Base-by-base conservation (phyloP, 768 basidiomycete genomes). In the Kwoniella shandongensis region DNA sequence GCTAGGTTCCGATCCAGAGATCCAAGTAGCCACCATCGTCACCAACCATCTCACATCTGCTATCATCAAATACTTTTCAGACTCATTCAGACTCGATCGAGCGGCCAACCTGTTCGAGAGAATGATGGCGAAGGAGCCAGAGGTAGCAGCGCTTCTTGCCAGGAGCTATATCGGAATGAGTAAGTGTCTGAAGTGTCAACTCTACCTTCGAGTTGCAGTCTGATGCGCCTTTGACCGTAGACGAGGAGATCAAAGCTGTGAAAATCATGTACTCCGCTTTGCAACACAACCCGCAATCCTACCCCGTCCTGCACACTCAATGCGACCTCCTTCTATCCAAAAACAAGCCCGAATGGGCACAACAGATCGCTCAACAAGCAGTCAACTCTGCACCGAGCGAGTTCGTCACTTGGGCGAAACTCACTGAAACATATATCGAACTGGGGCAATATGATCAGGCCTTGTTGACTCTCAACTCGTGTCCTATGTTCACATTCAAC, bases 401-500 rank as follows among this genome's bases (percentile, higher is more conserved):
- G 76, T 98, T 99, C 63, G 89, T 96, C 18, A 98, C 94, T 0
- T 99, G 96, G 93, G 92, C 97, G 72, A 98, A 96, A 78, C 79
- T 98, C 66, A 93, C 94, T 0, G 90, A 98, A 63, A 79, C 94
- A 50, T 96, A 94, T 73, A 92, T 97, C 44, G 93, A 97, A 59
- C 79, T 88, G 42, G 85, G 86, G 25, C 85, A 91, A 73, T 97
- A 83, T 73, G 90, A 96, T 69, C 86, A 88, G 51, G 66, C 92
- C 0, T 80, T 98, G 13, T 80, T 97, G 39, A 96, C 94, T 1
- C 84, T 97, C 46, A 97, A 97, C 73, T 97, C 93, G n/a, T 97
- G 96, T 79, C 93, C 94, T 2, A 98, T 99, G 96, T 99, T 99
- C 79, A 98, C 96, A 7, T 98, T 89, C 79, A 96, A 96, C 70